These are phyloP conservation scores for Backusella tarrabulga DNA, from an alignment of 192 early-diverging fungal species.

Conservation along the genomic window DNA sequence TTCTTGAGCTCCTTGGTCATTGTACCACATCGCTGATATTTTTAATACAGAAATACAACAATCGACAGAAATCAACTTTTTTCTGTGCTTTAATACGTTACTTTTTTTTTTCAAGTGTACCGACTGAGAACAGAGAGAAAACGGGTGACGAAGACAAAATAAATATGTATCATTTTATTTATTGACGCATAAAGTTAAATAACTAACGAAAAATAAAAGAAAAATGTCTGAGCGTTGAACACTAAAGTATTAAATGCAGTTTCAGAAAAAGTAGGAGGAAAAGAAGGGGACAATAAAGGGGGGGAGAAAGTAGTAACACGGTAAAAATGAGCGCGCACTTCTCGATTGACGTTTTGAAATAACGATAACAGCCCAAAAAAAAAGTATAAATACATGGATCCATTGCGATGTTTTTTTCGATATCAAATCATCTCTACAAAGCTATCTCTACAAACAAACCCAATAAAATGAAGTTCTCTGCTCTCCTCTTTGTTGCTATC, in stretches of 20 bases:
- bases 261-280: neutral
- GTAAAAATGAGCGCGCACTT: neutral
- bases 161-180: neutral
- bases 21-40: neutral
- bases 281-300: neutral
- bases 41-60: neutral
- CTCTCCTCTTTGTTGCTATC: neutral
- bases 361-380: neutral
- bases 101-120: neutral
- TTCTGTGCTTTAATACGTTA: neutral
- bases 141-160: neutral
- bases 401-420: neutral
- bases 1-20: neutral
- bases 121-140: neutral
- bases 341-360: neutral
- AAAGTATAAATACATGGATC: neutral
- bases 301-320: neutral
- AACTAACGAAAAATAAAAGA: neutral
- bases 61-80: neutral
- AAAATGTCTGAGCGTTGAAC: neutral
- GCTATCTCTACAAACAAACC: neutral
- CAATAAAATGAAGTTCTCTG: conserved; percentile 8
- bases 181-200: neutral
- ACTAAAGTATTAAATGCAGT: neutral
- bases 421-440: neutral